These are phyloP conservation scores for Austroboletus rostrupii DNA, from an alignment of 1,284 basidiomycete genomes.

Conservation along the genomic window DNA sequence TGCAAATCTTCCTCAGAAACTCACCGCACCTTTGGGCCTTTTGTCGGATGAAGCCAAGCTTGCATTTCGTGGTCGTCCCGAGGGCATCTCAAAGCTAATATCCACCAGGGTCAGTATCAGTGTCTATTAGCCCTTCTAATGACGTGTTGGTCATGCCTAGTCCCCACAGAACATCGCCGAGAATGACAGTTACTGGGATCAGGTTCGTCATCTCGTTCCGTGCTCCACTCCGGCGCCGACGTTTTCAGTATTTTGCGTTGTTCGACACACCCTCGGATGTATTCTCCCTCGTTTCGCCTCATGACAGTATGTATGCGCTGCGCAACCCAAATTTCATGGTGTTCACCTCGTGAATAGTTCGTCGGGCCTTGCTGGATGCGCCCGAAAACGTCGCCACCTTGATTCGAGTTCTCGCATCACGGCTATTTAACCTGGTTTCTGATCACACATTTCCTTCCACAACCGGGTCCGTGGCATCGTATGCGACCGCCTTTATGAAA, in stretches of 20 bases:
- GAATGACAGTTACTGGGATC: conserved; percentile 80
- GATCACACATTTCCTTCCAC: conserved; percentile 79
- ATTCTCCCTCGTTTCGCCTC: conserved; percentile 79
- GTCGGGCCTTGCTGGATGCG: conserved; percentile 73
- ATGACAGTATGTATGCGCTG: conserved; percentile 70
- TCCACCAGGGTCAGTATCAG: conserved; percentile 51
- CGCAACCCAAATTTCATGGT: conserved; percentile 23
- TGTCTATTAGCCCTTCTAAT: background rate
- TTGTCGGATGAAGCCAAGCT: conserved; percentile 85
- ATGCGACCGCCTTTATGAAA: conserved; percentile 68
- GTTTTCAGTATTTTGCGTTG: conserved; percentile 67
- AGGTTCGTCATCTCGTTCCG: conserved; percentile 43
- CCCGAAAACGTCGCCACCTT: conserved; percentile 85
- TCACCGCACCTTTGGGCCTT: conserved; percentile 76
- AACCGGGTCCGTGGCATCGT: conserved; percentile 53
- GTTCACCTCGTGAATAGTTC: conserved; percentile 46
- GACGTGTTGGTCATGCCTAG: conserved; percentile 10
- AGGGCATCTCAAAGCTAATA: conserved; percentile 73
- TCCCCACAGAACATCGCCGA: conserved; percentile 62
- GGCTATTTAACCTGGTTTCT: conserved; percentile 77
- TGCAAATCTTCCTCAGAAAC: conserved; percentile 61
- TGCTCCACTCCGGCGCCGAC: conserved; percentile 2
- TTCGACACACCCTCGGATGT: conserved; percentile 88
- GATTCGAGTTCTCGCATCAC: conserved; percentile 67
- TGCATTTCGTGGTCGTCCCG: conserved; percentile 76